Evolutionary conservation across 2,329 filamentous ascomycete species (phyloP), one percentile per base, ranked within the genome.

Genomic region (Lasiodiplodia citricola): DNA sequence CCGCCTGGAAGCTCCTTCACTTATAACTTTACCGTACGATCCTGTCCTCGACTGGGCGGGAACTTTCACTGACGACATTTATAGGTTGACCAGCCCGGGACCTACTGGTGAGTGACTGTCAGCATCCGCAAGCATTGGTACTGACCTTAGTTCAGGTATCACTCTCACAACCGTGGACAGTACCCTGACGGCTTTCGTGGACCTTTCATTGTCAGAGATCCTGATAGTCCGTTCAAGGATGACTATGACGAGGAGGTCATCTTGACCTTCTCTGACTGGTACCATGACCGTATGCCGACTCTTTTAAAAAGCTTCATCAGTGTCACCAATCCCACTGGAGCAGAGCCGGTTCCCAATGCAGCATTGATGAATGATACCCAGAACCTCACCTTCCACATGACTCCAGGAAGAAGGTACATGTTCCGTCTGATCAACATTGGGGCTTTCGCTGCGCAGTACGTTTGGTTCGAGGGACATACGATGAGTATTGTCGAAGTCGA

Each of bases 241-340:
- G 78, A 87, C 54, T 87, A 88, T 38, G 83, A 86, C 41, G 85
- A 86, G 52, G 91, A 93, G 70, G 80, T 89, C 38, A 82, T 90
- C 0, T 75, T 93, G 21, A 90, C 91, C 71, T 79, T 93, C n/a
- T 89, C 88, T 21, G 91, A 93, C 73, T 91, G 91, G 83, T 93
- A 93, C 69, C 90, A 93, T 72, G 87, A 90, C 58, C 76, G 81
- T 37, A 85, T 85, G 81, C 78, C 78, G 3, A 75, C 72, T n/a
- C 79, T 89, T 0, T 70, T 80, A 3, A 70, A 73, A 18, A 54
- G 52, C 31, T 79, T 80, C 70, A 83, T 91, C 51, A 84, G 72
- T 72, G 77, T 84, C 23, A 79, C 79, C 58, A 88, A 88, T 68
- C 86, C 85, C 0, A 89, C 81, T 72, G 87, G 81, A 28, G 87